Evolutionary conservation across 495 filamentous ascomycete species (phyloP).

Genomic region (Aspergillus affinis): DNA sequence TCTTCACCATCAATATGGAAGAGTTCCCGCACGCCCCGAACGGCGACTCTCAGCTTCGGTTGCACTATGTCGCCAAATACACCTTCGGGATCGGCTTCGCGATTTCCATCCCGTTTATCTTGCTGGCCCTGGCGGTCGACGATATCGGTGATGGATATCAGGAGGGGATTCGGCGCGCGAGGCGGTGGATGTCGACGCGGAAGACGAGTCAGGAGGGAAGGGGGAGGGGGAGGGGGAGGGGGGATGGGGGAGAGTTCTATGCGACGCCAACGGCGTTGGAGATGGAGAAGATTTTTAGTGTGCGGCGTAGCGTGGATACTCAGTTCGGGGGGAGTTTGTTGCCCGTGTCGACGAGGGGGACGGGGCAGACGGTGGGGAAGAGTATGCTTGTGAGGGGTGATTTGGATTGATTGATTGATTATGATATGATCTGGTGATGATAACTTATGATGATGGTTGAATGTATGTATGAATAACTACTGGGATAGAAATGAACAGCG

Average conservation of each 20-base stretch:
- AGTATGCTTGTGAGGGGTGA: constrained; percentile 6
- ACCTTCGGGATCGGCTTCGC: constrained; percentile 67
- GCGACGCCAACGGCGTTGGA: constrained; percentile 18
- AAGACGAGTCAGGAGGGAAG: constrained; percentile 1
- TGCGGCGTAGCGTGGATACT: constrained; percentile 30
- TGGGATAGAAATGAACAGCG: too few species aligned
- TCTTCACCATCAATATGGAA: constrained; percentile 64
- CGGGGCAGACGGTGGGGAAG: constrained; percentile 9
- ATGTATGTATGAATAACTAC: not conserved
- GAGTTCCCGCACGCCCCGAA: constrained; percentile 47
- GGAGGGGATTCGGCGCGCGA: constrained; percentile 24
- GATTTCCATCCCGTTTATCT: constrained; percentile 62
- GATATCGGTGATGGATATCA: constrained; percentile 50
- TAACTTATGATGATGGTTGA: not conserved
- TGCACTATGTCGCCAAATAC: constrained; percentile 61
- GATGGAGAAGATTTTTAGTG: constrained; percentile 34
- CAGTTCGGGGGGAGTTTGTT: constrained; percentile 33
- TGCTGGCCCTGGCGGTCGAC: constrained; percentile 57
- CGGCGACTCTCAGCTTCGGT: constrained; percentile 36
- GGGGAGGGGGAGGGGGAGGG: constrained; percentile 2
- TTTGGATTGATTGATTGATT: constrained; percentile 11
- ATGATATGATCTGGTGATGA: constrained; percentile 6
- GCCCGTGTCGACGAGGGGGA: constrained; percentile 35
- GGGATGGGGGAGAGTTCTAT: not conserved
- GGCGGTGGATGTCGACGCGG: constrained; percentile 26